Conservation (phyloP, 225 moss, liverwort and hornwort species). For the Straminergon stramineum region DNA sequence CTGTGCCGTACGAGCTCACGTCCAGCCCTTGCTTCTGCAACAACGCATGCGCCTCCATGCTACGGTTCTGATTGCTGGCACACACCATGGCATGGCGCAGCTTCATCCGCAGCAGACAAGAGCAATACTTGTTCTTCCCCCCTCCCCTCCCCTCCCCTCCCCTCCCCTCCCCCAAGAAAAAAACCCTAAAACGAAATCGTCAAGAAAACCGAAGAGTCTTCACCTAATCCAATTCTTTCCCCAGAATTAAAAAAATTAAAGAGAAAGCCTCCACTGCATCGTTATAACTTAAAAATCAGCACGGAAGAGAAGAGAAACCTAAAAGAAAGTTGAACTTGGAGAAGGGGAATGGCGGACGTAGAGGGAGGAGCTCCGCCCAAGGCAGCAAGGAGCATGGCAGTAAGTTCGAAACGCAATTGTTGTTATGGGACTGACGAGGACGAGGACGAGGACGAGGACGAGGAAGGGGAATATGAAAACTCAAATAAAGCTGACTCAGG, state of each 20-base stretch:
- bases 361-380: neutral
- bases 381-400: neutral
- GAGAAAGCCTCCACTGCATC: neutral
- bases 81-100: slow-evolving; percentile 99
- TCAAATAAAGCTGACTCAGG: neutral
- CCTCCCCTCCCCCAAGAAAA: too few relatives aligned
- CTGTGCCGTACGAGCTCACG: slow-evolving; percentile 92
- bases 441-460: neutral
- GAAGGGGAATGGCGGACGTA: neutral
- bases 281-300: neutral
- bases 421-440: neutral
- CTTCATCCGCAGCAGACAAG: slow-evolving; percentile 56
- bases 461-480: neutral
- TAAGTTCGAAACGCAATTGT: neutral
- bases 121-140: neutral
- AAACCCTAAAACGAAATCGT: neutral
- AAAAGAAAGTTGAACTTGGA: neutral
- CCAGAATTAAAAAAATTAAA: neutral
- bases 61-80: slow-evolving; percentile 96
- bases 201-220: neutral
- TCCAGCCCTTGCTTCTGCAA: slow-evolving; percentile 81
- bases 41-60: slow-evolving; percentile 96
- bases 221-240: neutral
- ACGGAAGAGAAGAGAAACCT: neutral
- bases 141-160: neutral